Evolutionary conservation across 805 yeast species (phyloP).

Genomic region (Alloascoidea africana): DNA sequence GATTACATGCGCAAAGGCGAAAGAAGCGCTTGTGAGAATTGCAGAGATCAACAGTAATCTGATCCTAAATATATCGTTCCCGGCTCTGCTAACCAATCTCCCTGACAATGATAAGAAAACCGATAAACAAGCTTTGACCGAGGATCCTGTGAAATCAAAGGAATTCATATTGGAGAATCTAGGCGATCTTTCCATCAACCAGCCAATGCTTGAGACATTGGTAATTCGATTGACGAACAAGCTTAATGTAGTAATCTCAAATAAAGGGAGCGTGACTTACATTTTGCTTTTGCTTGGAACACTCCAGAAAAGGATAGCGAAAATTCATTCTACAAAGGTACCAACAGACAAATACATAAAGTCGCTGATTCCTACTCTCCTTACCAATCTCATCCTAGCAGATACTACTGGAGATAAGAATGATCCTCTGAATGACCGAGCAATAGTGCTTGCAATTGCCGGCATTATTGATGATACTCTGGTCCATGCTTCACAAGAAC

Average conservation of each 20-base stretch:
- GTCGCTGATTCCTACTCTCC: not conserved
- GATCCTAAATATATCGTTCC: constrained; percentile 36
- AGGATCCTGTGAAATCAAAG: constrained; percentile 13
- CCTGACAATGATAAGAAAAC: constrained; percentile 27
- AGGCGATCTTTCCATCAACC: constrained; percentile 17
- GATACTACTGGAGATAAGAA: too few relatives aligned
- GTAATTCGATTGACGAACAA: constrained; percentile 21
- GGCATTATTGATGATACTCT: not conserved
- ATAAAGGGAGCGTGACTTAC: constrained; percentile 6
- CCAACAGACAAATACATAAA: constrained; percentile 1
- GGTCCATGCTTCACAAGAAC: not conserved
- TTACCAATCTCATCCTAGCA: not conserved
- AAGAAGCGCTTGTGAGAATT: constrained; percentile 37
- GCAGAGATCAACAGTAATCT: constrained; percentile 22
- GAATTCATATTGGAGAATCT: constrained; percentile 16
- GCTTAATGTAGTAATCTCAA: constrained; percentile 11
- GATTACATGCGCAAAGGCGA: constrained; percentile 34
- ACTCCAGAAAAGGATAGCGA: constrained; percentile 6
- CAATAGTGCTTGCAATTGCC: not conserved
- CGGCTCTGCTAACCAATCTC: constrained; percentile 32
- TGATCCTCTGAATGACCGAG: not conserved
- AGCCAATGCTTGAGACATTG: constrained; percentile 21
- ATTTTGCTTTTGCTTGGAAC: constrained; percentile 14
- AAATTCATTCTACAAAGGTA: not conserved
- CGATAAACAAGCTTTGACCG: constrained; percentile 10